Evolutionary conservation across 1,139 yeast genomes (phyloP).

Genomic region (Candida sanyaensis): DNA sequence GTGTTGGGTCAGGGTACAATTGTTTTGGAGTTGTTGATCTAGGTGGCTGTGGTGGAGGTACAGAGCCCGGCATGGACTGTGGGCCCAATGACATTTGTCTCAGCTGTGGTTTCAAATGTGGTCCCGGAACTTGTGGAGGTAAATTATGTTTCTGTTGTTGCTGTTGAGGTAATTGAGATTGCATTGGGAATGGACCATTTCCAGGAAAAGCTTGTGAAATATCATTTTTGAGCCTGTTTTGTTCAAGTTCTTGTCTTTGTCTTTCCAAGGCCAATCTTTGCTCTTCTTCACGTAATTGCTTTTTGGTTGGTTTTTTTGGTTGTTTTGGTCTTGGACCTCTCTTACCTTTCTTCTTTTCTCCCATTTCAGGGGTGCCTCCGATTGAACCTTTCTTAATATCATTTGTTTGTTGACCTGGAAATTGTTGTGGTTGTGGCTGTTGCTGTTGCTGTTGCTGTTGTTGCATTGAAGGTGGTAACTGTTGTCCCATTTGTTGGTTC

Average conservation of each 20-base stretch:
- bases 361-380: conserved; percentile 7
- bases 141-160: conserved; percentile 3
- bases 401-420: conserved; percentile 3
- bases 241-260: conserved; percentile 12
- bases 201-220: conserved; percentile 4
- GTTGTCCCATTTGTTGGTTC: conserved; percentile 6
- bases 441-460: conserved; percentile 7
- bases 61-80: conserved; percentile 7
- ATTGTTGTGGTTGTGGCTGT: conserved; percentile 11
- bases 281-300: conserved; percentile 17
- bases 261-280: conserved; percentile 12
- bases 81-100: conserved; percentile 16
- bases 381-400: neutral
- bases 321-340: conserved; percentile 18
- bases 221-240: conserved; percentile 7
- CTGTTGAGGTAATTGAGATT: neutral
- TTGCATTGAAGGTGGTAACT: conserved; percentile 5
- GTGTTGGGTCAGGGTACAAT: conserved; percentile 36
- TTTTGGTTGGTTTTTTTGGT: conserved; percentile 16
- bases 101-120: conserved; percentile 1
- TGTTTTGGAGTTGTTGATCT: conserved; percentile 20
- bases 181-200: conserved; percentile 1
- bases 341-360: conserved; percentile 17
- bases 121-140: conserved; percentile 1
- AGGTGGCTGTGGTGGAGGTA: conserved; percentile 10